Base-by-base conservation (phyloP, 2,329 filamentous ascomycete species). In the Botryotinia globosa region DNA sequence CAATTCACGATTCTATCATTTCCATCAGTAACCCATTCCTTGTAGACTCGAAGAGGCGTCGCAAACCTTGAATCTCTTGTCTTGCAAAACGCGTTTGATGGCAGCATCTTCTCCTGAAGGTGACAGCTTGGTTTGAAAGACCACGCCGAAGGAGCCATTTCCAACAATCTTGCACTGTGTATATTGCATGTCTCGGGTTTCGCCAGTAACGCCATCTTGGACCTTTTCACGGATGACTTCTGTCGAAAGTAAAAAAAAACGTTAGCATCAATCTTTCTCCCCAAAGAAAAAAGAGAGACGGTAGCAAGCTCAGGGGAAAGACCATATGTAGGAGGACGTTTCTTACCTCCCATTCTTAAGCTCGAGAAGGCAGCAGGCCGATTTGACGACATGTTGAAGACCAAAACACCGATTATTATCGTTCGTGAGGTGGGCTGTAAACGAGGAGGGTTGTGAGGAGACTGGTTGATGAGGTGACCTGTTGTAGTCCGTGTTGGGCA, bases 81-180 rank as follows among this genome's bases (percentile, higher is more conserved):
- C 96, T 82, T 99, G 96, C 73, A 99, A 89, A 74, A 99, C 96
- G 79, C 96, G 92, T 88, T 99, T 99, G 87, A 99, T 99, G 82
- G 96, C 96, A 71, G 96, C 96, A 85, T 99, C 96, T 84, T 99
- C 96, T 76, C 95, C 95, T 76, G 93, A 96, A n/a, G 96, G 96
- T 74, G 95, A 95, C 80, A 99, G 89, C 86, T 98, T 98, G 73
- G 96, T 99, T 86, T 99, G 96, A 84, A 99, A 99, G 77, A 99
- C 96, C 68, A 99, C 95, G 77, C 96, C 96, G 79, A 99, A 99
- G 51, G 95, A 98, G 78, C 96, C 96, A 85, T 99, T 99, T 82
- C 96, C 96, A 66, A 99, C 96, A 80, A 99, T 98, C 86, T 99
- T 99, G 87, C 95, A 98, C 83, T 98, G 96, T 72, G 96, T 98